Evolutionary conservation across 352 stramenopile genomes (phyloP).

Genomic region (Pythium monospermum): DNA sequence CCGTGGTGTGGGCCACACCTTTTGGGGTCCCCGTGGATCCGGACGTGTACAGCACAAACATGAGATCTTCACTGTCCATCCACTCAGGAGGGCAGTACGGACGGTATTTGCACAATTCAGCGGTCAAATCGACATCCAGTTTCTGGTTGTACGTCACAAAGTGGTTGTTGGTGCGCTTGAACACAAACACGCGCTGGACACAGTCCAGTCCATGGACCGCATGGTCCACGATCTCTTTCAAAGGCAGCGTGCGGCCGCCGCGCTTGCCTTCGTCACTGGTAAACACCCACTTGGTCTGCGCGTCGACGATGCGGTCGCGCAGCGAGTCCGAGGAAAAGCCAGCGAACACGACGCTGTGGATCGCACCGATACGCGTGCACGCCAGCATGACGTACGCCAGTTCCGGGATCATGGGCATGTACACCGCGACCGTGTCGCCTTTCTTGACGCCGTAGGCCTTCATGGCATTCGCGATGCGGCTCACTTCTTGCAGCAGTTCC

Average conservation of each 20-base stretch:
- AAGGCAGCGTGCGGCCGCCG: constrained; percentile 87
- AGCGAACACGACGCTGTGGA: constrained; percentile 97
- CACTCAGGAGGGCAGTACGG: constrained; percentile 94
- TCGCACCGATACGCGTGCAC: constrained; percentile 95
- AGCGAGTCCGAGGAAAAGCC: constrained; percentile 94
- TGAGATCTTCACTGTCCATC: constrained; percentile 96
- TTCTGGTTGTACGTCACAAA: constrained; percentile 67
- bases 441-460: constrained; percentile 84
- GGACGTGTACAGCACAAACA: constrained; percentile 98
- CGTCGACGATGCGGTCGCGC: constrained; percentile 93
- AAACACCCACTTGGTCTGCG: constrained; percentile 88
- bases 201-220: constrained; percentile 86
- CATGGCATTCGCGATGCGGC: constrained; percentile 95
- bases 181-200: constrained; percentile 95
- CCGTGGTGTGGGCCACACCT: constrained; percentile 94
- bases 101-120: constrained; percentile 83
- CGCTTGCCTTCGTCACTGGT: constrained; percentile 93
- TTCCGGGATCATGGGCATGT: constrained; percentile 99
- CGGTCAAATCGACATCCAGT: constrained; percentile 93
- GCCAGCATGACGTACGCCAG: constrained; percentile 97
- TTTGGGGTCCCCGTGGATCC: constrained; percentile 95
- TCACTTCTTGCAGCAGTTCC: constrained; percentile 86
- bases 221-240: constrained; percentile 96
- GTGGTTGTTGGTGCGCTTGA: constrained; percentile 82
- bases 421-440: constrained; percentile 95